A percentile compares a stretch with the other conserved stretches of the same genome.
Evolutionary conservation across 768 basidiomycete species (phyloP).

Genomic region (Piloderma croceum): DNA sequence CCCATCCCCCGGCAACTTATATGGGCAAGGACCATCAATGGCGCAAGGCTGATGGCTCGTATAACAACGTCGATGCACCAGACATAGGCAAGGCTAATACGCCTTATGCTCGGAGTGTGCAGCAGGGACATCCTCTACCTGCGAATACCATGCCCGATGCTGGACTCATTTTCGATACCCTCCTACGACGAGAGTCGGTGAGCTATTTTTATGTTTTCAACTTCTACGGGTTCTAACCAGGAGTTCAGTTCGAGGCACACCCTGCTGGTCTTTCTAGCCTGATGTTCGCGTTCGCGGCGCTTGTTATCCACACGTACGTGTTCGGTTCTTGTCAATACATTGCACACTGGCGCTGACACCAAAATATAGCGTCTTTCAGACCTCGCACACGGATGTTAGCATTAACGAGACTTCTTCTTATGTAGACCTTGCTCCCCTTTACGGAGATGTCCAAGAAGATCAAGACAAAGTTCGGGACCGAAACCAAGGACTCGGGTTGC

Average conservation of each 20-base stretch:
- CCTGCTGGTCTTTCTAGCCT: constrained; percentile 73
- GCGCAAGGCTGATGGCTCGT: constrained; percentile 71
- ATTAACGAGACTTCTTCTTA: constrained; percentile 87
- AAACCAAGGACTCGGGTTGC: constrained; percentile 55
- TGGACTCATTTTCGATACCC: constrained; percentile 74
- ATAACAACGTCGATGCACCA: constrained; percentile 67
- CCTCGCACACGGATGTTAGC: constrained; percentile 55
- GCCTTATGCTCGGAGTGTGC: constrained; percentile 81
- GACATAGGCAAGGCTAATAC: constrained; percentile 72
- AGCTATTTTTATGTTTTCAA: background rate
- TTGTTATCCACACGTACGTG: constrained; percentile 70
- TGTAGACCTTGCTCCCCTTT: constrained; percentile 78
- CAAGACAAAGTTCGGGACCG: constrained; percentile 48
- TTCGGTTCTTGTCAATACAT: background rate
- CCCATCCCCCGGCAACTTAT: constrained; percentile 71
- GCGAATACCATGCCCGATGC: constrained; percentile 70
- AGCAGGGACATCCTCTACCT: constrained; percentile 60
- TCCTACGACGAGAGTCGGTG: constrained; percentile 3
- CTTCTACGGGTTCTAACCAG: constrained; percentile 1
- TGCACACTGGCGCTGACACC: background rate
- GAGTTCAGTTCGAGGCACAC: constrained; percentile 59
- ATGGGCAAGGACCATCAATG: constrained; percentile 59
- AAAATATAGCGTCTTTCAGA: constrained; percentile 69
- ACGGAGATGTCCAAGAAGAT: constrained; percentile 62
- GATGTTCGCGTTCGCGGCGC: constrained; percentile 79